A percentile compares a stretch with the other conserved stretches of the same genome.
phyloP scores from a whole-genome alignment of 2,329 filamentous ascomycete genomes.

The Clarireedia monteithiana region DNA sequence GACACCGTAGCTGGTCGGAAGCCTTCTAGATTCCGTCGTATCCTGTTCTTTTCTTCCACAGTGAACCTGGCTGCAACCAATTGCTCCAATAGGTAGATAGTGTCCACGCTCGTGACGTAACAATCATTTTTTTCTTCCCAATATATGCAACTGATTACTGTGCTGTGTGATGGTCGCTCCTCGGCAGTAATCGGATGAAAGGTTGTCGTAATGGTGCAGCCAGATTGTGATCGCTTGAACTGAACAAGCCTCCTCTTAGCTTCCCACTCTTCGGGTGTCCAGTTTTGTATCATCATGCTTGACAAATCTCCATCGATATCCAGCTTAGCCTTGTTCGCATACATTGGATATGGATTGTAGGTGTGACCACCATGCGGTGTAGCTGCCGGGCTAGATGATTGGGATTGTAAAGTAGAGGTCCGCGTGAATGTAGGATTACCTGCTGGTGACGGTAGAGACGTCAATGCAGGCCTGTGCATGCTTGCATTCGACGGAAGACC shows the following conservation, averaged over 20 bases:
- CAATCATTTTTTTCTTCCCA: slow-evolving; percentile 90
- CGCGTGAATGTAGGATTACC: slow-evolving; percentile 55
- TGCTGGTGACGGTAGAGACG: slow-evolving; percentile 21
- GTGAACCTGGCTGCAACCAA: slow-evolving; percentile 81
- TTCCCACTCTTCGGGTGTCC: slow-evolving; percentile 74
- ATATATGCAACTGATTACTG: slow-evolving; percentile 95
- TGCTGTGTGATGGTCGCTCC: slow-evolving; percentile 74
- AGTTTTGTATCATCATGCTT: slow-evolving; percentile 66
- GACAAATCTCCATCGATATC: slow-evolving; percentile 83
- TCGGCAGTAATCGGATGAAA: slow-evolving; percentile 75
- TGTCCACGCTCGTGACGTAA: slow-evolving; percentile 94
- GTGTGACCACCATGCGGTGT: slow-evolving; percentile 34
- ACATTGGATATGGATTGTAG: slow-evolving; percentile 52
- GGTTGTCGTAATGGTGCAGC: slow-evolving; percentile 70
- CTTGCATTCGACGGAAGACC: slow-evolving; percentile 31
- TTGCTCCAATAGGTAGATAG: slow-evolving; percentile 88
- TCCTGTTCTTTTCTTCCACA: slow-evolving; percentile 97
- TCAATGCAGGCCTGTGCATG: slow-evolving; percentile 15
- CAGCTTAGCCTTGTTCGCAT: slow-evolving; percentile 73
- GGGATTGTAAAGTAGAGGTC: slow-evolving; percentile 55
- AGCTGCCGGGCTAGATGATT: slow-evolving; percentile 33
- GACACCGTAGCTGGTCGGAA: slow-evolving; percentile 90
- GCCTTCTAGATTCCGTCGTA: slow-evolving; percentile 88
- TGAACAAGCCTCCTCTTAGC: slow-evolving; percentile 77
- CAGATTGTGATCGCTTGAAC: slow-evolving; percentile 75